Evolutionary conservation across 176 grass and related monocot genomes (phyloP), one percentile per base, ranked within the genome.

Genomic region (Oryza brachyantha): DNA sequence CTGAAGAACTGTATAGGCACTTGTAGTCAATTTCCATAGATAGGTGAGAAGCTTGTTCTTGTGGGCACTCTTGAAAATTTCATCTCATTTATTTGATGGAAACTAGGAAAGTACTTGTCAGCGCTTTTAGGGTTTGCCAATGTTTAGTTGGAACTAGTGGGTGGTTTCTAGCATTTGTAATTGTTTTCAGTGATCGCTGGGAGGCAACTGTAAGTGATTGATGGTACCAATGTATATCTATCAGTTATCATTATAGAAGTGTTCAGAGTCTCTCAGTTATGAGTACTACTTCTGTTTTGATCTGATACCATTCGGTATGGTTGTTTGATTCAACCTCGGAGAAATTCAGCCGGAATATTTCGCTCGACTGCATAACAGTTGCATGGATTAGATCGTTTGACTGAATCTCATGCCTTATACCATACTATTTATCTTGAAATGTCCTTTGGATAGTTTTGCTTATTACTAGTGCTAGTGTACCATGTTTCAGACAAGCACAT

Each of bases 1-100:
- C 70, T 84, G 70, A 31, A 81, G 50, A 85, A 72, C 46, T 85
- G 79, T 84, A 80, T 75, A 90, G 76, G 40, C 64, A 79, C 84
- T 74, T 67, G 55, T 86, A 82, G 76, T 87, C 59, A 48, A 61
- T 81, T 76, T 86, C 59, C 70, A 69, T 79, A 76, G 73, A 61
- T 82, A 76, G 58, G 54, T 68, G 70, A 78, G 50, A 74, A 68
- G 43, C 74, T 84, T 79, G 75, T 35, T 61, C 50, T 48, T 88
- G 54, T 88, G 41, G 29, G 48, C 68, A 64, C 75, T 72, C 52
- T 71, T 82, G 48, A 17, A 60, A 29, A 79, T 63, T 45, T 63
- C 1, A 64, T 83, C 75, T 76, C 42, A 46, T 73, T 52, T 52
- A 67, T 72, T 72, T 76, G 84, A 76, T 83, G 88, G 80, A 84